These are phyloP conservation scores for Vishniacozyma victoriae DNA, from an alignment of 768 basidiomycete species.

Conservation along the genomic window DNA sequence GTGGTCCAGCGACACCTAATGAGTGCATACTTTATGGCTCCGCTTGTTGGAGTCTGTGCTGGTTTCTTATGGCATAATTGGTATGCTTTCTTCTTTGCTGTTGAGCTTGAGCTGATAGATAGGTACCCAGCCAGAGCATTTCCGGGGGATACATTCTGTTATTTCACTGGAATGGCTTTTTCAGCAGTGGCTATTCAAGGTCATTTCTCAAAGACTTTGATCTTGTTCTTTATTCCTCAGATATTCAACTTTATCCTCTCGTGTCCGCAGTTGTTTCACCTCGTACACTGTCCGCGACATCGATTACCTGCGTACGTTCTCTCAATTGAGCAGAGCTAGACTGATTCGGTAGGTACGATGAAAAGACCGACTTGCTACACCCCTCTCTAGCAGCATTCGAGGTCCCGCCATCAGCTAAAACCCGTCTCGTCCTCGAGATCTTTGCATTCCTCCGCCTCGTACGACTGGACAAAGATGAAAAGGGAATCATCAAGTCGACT, in stretches of 20 bases:
- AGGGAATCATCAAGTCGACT: conserved; percentile 59
- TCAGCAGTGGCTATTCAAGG: conserved; percentile 95
- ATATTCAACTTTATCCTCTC: conserved; percentile 95
- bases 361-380: conserved; percentile 65
- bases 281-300: conserved; percentile 91
- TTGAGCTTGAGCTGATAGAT: background rate
- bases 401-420: conserved; percentile 55
- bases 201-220: conserved; percentile 92
- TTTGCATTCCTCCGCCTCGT: conserved; percentile 64
- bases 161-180: conserved; percentile 97
- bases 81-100: conserved; percentile 53
- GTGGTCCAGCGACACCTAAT: conserved; percentile 90
- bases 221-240: conserved; percentile 95
- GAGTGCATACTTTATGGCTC: conserved; percentile 94
- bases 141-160: conserved; percentile 95
- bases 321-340: background rate
- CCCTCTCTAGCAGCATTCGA: conserved; percentile 66
- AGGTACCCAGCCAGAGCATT: conserved; percentile 97
- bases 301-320: conserved; percentile 72
- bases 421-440: conserved; percentile 56
- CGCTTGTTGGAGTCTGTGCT: conserved; percentile 79
- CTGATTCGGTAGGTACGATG: conserved; percentile 58
- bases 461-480: conserved; percentile 53
- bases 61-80: conserved; percentile 96
- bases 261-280: conserved; percentile 86